phyloP scores from a whole-genome alignment of 108 stramenopile species.

The Pseudonitzschia multiseries region DNA sequence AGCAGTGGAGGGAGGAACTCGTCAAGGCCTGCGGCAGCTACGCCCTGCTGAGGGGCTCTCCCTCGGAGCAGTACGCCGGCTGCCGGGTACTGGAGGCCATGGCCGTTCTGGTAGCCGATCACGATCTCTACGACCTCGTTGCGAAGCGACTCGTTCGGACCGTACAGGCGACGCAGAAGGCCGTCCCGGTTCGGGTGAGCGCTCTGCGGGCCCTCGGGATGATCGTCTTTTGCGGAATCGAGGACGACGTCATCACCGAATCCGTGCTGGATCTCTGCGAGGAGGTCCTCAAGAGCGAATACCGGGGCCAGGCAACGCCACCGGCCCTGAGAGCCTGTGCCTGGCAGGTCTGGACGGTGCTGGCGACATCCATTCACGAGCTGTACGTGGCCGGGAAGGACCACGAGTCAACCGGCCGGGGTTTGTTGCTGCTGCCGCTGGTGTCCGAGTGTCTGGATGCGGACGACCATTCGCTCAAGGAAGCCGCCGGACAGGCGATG shows the following conservation, averaged over 20 bases:
- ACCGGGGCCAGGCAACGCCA: slow-evolving; percentile 58
- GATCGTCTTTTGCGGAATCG: slow-evolving; percentile 63
- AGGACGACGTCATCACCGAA: slow-evolving; percentile 45
- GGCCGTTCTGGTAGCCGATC: slow-evolving; percentile 62
- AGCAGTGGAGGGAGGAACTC: not conserved
- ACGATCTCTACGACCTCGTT: slow-evolving; percentile 54
- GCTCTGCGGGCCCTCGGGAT: slow-evolving; percentile 74
- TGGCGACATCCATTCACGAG: slow-evolving; percentile 65
- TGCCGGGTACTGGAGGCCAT: slow-evolving; percentile 78
- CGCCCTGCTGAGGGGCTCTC: slow-evolving; percentile 48
- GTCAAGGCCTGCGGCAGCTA: slow-evolving; percentile 29
- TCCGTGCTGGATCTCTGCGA: slow-evolving; percentile 71
- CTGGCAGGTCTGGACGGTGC: slow-evolving; percentile 78
- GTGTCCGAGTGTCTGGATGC: slow-evolving; percentile 60
- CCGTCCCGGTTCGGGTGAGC: slow-evolving; percentile 63
- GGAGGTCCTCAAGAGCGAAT: slow-evolving; percentile 36
- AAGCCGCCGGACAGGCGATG: slow-evolving; percentile 79
- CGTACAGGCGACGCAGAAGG: slow-evolving; percentile 59
- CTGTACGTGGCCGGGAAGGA: slow-evolving; percentile 58
- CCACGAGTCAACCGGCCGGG: slow-evolving; percentile 56
- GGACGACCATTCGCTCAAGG: slow-evolving; percentile 39
- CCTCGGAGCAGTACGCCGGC: slow-evolving; percentile 84
- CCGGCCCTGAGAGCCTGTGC: slow-evolving; percentile 60
- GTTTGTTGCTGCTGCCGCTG: slow-evolving; percentile 55
- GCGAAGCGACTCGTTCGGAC: slow-evolving; percentile 47